These are phyloP conservation scores for Pseudogymnoascus pannorum DNA, from an alignment of 2,329 filamentous ascomycete genomes.

Conservation along the genomic window DNA sequence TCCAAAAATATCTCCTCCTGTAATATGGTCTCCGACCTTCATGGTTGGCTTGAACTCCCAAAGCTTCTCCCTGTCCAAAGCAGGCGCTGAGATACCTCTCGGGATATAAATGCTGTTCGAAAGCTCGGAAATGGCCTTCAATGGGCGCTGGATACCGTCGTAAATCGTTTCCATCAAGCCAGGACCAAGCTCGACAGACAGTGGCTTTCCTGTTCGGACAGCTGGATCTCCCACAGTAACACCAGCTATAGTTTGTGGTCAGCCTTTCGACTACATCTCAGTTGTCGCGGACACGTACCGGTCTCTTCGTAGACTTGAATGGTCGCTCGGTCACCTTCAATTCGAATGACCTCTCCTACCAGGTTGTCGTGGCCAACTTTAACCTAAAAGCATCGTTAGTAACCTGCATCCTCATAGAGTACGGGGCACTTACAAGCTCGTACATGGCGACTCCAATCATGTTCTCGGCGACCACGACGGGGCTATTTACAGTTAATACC, in stretches of 20 bases:
- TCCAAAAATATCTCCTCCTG: conserved; percentile 93
- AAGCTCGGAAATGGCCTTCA: conserved; percentile 71
- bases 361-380: conserved; percentile 87
- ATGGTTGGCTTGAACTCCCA: conserved; percentile 90
- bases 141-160: conserved; percentile 95
- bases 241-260: conserved; percentile 56
- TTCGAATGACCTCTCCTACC: conserved; percentile 96
- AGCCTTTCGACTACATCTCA: conserved; percentile 12
- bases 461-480: conserved; percentile 93
- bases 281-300: conserved; percentile 46
- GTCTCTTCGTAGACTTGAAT: conserved; percentile 99
- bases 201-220: conserved; percentile 79
- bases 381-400: conserved; percentile 47
- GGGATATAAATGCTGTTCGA: conserved; percentile 95
- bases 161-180: conserved; percentile 99
- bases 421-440: conserved; percentile 67
- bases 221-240: conserved; percentile 95
- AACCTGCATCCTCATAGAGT: conserved; percentile 25
- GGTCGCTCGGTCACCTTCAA: conserved; percentile 89
- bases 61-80: conserved; percentile 83
- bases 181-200: conserved; percentile 94
- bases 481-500: conserved; percentile 42
- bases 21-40: conserved; percentile 96
- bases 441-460: conserved; percentile 99
- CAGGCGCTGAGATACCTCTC: conserved; percentile 80